Base-by-base conservation (phyloP, 805 yeast genomes). In the Ogataea angusta region DNA sequence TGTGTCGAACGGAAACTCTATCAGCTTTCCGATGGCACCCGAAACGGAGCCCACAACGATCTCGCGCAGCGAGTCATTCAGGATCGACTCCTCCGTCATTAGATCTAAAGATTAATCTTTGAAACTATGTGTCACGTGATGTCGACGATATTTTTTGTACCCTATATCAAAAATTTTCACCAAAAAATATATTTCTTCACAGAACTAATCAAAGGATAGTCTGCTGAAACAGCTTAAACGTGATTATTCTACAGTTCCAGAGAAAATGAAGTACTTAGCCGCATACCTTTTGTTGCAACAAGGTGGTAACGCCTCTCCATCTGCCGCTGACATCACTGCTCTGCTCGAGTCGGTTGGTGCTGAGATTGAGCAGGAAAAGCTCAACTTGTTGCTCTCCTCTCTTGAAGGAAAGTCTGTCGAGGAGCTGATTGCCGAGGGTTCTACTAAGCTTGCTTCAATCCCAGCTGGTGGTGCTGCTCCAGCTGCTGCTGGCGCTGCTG, bases 401-500 rank as follows among this genome's bases (percentile, higher is more conserved):
- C 78, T 93, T 62, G 93, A 88, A 71, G 99, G 98, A 73, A 93
- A 93, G 83, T 66, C 85, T 66, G 78, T 87, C 62, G 80, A 73
- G 59, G 96, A 87, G 67, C 82, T 93, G 74, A 81, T 93, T 62
- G 85, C 95, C 62, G 93, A 82, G 76, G 99, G 99, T 79, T 74
- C 85, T 73, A 74, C 84, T 75, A 93, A 93, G 80, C 86, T 93
- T 69, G 95, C 98, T 60, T 82, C 98, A 58, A 95, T 91, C 57
- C 97, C 98, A 73, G 63, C 96, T 64, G 97, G 96, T 71, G 97
- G 95, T 75, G 93, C 96, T 70, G 95, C 93, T 70, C 79, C 88
- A 64, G 73, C 93, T 58, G 70, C 84, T 60, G 74, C 79, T 64
- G 78, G 75, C 64, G 78, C 77, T 64, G 82, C 85, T 57, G 78